Evolutionary conservation across 2,329 filamentous ascomycete species (phyloP), one percentile per base, ranked within the genome.

Genomic region (Talaromyces islandicus): DNA sequence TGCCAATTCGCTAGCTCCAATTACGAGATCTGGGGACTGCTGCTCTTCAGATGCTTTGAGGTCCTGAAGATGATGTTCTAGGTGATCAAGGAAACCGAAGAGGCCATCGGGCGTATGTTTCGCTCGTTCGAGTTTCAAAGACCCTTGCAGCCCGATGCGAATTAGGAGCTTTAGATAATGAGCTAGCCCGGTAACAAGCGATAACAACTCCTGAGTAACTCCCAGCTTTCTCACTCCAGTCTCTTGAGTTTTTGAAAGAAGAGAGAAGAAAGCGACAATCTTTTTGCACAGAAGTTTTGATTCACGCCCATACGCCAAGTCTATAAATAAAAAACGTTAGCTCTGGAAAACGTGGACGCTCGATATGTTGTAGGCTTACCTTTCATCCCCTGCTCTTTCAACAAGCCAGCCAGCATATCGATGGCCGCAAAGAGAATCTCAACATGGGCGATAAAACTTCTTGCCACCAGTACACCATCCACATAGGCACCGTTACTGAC

Each of bases 241-340:
- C 70, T 97, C 92, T 71, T 97, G 93, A 1, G 92, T 94, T 74
- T 96, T 96, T 6, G 93, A 96, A 9, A 99, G 82, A 19, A 99
- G 80, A 12, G 92, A 92, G 74, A 99, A 99, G 80, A 99, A 99
- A 27, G 93, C 91, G 6, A 99, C 94, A 58, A 99, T 96, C 76
- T 99, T 99, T 77, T 99, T 99, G 81, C 94, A 99, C n/a, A 99
- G 85, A 56, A 99, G 82, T 76, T 99, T 99, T n/a, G 94, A 90
- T 78, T 99, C 94, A 69, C 94, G 87, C 19, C 90, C 89, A 72
- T 97, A 99, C 10, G 92, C 91, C 63, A 99, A 83, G 64, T 90
- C 92, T 90, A 71, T 32, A 64, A n/a, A n/a, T n/a, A n/a, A n/a
- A n/a, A 12, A 21, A 54, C 54, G 62, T 68, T 58, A 66, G 65